These are phyloP conservation scores for Elaeis guineensis DNA, from an alignment of 176 grass and related monocot genomes.

Conservation along the genomic window DNA sequence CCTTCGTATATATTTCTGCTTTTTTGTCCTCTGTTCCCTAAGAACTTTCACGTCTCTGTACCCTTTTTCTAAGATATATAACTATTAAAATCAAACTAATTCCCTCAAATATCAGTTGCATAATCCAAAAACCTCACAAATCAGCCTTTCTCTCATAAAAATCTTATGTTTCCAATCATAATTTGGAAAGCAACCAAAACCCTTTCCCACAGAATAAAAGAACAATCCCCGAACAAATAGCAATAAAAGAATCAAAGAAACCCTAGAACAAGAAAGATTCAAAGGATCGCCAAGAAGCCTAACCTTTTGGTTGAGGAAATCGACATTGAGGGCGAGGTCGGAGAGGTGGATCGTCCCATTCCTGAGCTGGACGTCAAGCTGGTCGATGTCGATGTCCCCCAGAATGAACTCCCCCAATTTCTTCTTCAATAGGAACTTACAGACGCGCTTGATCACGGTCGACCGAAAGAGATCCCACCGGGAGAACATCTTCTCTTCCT, in stretches of 20 bases:
- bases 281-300: background rate
- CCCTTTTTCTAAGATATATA: too few species aligned
- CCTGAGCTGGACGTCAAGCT: conserved; percentile 84
- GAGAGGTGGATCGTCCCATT: conserved; percentile 54
- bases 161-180: too few species aligned
- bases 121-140: too few species aligned
- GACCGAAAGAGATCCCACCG: conserved; percentile 30
- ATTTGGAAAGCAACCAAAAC: too few species aligned
- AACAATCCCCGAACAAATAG: too few species aligned
- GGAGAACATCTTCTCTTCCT: conserved; percentile 34
- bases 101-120: too few species aligned
- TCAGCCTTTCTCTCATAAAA: too few species aligned
- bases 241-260: background rate
- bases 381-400: conserved; percentile 86
- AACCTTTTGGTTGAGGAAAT: conserved; percentile 78
- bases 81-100: too few species aligned
- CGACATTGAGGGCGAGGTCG: conserved; percentile 86
- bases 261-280: background rate
- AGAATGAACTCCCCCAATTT: conserved; percentile 85
- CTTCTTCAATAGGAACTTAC: conserved; percentile 92
- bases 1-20: too few species aligned
- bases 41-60: too few species aligned
- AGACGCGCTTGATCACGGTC: conserved; percentile 68
- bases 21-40: too few species aligned
- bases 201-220: too few species aligned